Conservation (phyloP, 495 filamentous ascomycete genomes). For the Daldinia bambusicola region DNA sequence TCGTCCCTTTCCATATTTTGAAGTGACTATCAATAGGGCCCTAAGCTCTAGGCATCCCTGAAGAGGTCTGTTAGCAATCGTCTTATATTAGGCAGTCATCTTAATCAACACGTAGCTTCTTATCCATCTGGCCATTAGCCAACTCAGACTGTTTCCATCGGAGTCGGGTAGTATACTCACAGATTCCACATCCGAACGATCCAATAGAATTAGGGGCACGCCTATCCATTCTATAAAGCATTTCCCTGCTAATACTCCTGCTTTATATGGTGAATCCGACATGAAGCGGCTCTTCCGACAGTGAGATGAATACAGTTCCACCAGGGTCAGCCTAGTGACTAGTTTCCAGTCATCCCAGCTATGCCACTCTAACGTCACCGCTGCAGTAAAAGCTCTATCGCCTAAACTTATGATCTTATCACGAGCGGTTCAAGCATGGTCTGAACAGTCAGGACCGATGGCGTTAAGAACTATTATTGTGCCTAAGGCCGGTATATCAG, state of each 20-base stretch:
- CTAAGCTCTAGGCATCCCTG: constrained; percentile 11
- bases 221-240: constrained; percentile 10
- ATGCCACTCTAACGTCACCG: constrained; percentile 24
- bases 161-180: not conserved
- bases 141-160: not conserved
- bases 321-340: not conserved
- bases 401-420: constrained; percentile 1
- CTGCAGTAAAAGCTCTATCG: constrained; percentile 11
- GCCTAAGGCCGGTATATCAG: not conserved
- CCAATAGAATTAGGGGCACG: constrained; percentile 4
- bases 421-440: constrained; percentile 9
- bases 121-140: constrained; percentile 17
- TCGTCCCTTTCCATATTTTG: constrained; percentile 3
- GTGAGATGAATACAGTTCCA: constrained; percentile 15
- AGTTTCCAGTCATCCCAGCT: constrained; percentile 4
- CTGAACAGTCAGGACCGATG: not conserved
- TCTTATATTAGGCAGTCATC: constrained; percentile 12
- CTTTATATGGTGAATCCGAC: constrained; percentile 14
- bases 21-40: constrained; percentile 7
- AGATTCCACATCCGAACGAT: not conserved
- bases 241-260: constrained; percentile 4
- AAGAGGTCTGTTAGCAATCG: constrained; percentile 20
- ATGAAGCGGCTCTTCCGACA: constrained; percentile 37
- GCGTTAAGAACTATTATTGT: not conserved
- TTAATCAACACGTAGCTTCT: constrained; percentile 6